Conservation (phyloP, 257 asterid species). For the Solanum sitiens region DNA sequence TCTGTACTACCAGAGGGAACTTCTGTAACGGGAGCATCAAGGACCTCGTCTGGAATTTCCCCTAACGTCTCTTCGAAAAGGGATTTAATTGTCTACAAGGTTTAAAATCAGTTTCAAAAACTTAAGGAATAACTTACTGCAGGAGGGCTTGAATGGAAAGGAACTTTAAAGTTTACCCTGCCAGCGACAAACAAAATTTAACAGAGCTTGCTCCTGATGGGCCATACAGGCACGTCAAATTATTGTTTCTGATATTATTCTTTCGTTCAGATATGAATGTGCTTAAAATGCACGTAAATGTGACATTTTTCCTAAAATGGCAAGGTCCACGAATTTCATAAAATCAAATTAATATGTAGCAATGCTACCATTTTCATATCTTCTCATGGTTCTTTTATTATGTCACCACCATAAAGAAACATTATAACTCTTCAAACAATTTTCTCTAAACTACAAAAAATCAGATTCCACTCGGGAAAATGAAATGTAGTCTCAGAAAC, state of each 20-base stretch:
- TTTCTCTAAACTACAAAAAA: neutral
- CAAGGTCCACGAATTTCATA: neutral
- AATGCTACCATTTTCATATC: neutral
- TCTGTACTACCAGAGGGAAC: conserved; percentile 27
- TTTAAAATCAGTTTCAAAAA: neutral
- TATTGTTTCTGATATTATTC: neutral
- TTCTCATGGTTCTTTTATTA: neutral
- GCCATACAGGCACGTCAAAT: neutral
- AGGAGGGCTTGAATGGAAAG: neutral
- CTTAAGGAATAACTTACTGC: neutral
- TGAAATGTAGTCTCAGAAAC: neutral
- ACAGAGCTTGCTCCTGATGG: neutral
- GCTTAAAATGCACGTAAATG: neutral
- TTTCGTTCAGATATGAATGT: neutral
- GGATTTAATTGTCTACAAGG: conserved; percentile 53
- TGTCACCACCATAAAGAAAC: neutral
- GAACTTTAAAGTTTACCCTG: neutral
- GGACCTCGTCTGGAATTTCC: conserved; percentile 58
- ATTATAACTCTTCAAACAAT: neutral
- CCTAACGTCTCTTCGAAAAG: conserved; percentile 64
- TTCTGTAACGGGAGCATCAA: conserved; percentile 54
- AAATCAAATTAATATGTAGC: neutral
- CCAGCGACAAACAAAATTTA: neutral
- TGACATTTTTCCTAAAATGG: neutral
- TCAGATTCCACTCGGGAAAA: neutral